Evolutionary conservation across 257 asterid species (phyloP).

Genomic region (Lycium barbarum): DNA sequence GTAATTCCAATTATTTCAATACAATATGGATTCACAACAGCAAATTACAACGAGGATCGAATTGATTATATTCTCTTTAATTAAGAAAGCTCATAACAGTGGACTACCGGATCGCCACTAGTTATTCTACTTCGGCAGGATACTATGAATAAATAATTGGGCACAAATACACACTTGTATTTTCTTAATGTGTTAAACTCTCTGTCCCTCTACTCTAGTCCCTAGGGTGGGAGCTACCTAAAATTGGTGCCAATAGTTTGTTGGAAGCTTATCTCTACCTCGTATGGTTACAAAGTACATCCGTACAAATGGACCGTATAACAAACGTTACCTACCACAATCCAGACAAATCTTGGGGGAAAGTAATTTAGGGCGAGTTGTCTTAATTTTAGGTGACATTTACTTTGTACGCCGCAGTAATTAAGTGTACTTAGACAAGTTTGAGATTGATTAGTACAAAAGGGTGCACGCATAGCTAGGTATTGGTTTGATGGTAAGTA

Average conservation of each 20-base stretch:
- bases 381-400: neutral
- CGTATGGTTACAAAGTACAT: neutral
- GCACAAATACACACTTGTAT: neutral
- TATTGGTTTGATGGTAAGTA: neutral
- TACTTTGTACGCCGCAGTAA: neutral
- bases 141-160: neutral
- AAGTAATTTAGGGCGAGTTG: neutral
- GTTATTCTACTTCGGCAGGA: neutral
- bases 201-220: neutral
- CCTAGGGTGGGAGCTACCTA: neutral
- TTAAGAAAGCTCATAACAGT: neutral
- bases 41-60: neutral
- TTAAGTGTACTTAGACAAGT: neutral
- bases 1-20: no score
- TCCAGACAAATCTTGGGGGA: neutral
- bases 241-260: neutral
- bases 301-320: slow-evolving; percentile 26
- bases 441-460: neutral
- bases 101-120: neutral
- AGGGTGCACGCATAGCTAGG: neutral
- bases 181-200: neutral
- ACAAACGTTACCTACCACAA: slow-evolving; percentile 7
- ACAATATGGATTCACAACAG: no score
- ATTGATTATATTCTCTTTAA: neutral
- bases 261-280: neutral